A percentile compares a stretch with the other conserved stretches of the same genome.
Conservation (phyloP, 192 early-diverging fungal species). For the Rhizophagus sp. region DNA sequence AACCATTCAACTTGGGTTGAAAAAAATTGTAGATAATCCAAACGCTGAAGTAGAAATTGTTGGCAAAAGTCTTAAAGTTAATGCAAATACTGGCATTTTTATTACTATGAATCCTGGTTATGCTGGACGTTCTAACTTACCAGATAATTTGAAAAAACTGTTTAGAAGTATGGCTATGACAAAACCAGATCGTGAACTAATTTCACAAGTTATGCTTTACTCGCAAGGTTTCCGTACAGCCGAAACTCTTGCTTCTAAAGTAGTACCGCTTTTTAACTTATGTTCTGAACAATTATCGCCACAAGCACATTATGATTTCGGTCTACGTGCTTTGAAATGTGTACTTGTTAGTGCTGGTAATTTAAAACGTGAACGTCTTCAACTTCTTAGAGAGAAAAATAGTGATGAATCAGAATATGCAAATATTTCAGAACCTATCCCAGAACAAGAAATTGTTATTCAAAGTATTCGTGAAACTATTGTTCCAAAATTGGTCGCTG, state of each 20-base stretch:
- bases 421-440: conserved; percentile 60
- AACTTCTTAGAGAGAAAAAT: conserved; percentile 45
- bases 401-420: conserved; percentile 43
- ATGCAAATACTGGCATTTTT: conserved; percentile 86
- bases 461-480: conserved; percentile 97
- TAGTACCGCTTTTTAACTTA: conserved; percentile 96
- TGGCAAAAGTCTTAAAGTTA: conserved; percentile 81
- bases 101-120: conserved; percentile 99
- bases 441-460: conserved; percentile 94
- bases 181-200: conserved; percentile 94
- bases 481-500: conserved; percentile 96
- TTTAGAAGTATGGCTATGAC: conserved; percentile 99
- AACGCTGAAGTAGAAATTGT: conserved; percentile 91
- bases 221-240: conserved; percentile 99
- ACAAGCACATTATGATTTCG: conserved; percentile 99
- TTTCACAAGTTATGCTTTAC: conserved; percentile 99
- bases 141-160: conserved; percentile 98
- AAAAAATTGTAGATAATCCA: conserved; percentile 54
- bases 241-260: conserved; percentile 90
- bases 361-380: conserved; percentile 84
- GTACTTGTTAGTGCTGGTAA: conserved; percentile 99
- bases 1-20: conserved; percentile 95
- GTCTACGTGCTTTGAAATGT: conserved; percentile 96
- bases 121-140: conserved; percentile 96
- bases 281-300: conserved; percentile 92